Evolutionary conservation across 2,329 filamentous ascomycete species (phyloP), one percentile per base, ranked within the genome.

Genomic region (Fusarium sp.): DNA sequence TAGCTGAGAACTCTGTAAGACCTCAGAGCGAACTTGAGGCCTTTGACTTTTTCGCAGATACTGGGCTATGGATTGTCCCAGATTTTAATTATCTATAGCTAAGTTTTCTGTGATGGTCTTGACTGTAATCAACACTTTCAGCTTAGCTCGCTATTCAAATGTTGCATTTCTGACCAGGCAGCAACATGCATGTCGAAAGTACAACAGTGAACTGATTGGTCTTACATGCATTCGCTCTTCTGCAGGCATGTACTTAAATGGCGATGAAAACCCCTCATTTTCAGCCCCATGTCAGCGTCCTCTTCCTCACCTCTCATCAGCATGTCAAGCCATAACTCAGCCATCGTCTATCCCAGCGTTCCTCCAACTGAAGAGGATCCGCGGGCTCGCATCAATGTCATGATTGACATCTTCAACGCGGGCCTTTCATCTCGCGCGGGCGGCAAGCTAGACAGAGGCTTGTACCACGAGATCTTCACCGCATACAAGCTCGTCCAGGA

Each of bases 191-290:
- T 6, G 3, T 20, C 20, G 3, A 8, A 51, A 11, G 48, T 51
- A 22, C 17, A 14, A 9, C 6, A 4, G 1, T 24, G 8, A 18
- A 2, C 5, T 51, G 32, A 53, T 53, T 53, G 50, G 50, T 36
- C n/a, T 53, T 26, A 53, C 32, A 12, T 36, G n/a, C 50, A 36
- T 35, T 1, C n/a, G 14, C 0, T 0, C 2, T 15, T 53, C 32
- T 36, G 50, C 30, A 14, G 0, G 8, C 2, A 18, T 32, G 0
- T 20, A 24, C 13, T 3, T 22, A 53, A 22, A 12, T 3, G 6
- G 17, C 0, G 17, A 2, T 20, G 2, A 36, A 8, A 8, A 4
- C 50, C 50, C 50, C 50, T 35, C 50, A 53, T 26, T 15, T 22
- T 35, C 18, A 53, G n/a, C n/a, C 12, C 5, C 12, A 8, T 6